A percentile compares a stretch with the other conserved stretches of the same genome.
phyloP scores from a whole-genome alignment of 2,329 filamentous ascomycete species.

The Chaetomium sp. region DNA sequence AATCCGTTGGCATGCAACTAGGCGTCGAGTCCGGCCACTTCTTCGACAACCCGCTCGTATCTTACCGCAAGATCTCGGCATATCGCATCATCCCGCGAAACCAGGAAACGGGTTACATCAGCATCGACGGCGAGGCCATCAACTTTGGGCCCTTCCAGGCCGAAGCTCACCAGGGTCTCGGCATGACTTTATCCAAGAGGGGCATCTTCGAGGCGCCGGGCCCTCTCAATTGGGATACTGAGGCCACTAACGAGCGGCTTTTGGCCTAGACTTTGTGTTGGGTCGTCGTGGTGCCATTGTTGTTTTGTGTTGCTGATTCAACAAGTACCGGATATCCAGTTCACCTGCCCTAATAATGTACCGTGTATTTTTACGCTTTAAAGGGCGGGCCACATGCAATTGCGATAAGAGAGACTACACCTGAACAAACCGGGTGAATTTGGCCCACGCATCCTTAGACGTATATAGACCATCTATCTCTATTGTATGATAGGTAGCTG shows the following conservation, averaged over 20 bases:
- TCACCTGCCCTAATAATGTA: not conserved
- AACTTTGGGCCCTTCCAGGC: constrained; percentile 90
- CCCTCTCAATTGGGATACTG: constrained; percentile 53
- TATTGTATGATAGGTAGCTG: not conserved
- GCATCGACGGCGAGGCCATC: constrained; percentile 87
- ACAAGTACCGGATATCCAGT: not conserved
- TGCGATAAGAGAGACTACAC: not conserved
- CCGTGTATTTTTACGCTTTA: not conserved
- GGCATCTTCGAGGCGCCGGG: constrained; percentile 70
- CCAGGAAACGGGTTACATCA: constrained; percentile 72
- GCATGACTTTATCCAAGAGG: constrained; percentile 78
- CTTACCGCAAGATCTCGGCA: constrained; percentile 82
- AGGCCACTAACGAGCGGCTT: constrained; percentile 36
- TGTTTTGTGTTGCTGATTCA: not conserved
- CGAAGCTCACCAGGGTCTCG: constrained; percentile 81
- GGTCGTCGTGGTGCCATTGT: not conserved
- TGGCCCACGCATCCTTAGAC: not conserved
- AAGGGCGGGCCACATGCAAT: not conserved
- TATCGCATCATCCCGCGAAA: constrained; percentile 80
- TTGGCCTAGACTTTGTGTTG: constrained; percentile 29
- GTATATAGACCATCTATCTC: not conserved
- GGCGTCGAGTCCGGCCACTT: constrained; percentile 73
- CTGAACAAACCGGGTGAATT: not conserved
- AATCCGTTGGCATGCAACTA: constrained; percentile 69
- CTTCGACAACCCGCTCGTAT: constrained; percentile 77